Base-by-base conservation (phyloP, 116 monocot species). In the Thalassia testudinum region DNA sequence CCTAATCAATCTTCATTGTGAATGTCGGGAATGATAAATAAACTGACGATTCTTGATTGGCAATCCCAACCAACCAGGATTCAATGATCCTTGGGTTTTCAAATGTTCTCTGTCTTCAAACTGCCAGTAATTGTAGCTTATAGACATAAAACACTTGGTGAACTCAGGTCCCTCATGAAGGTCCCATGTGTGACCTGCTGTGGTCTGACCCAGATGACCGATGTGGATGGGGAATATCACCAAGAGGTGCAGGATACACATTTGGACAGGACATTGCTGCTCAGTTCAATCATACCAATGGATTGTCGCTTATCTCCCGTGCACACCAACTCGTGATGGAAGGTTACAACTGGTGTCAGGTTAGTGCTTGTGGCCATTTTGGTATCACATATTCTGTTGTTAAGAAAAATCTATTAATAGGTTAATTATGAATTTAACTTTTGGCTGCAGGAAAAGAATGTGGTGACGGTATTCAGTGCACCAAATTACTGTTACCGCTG, bases 311-410 rank as follows among this genome's bases (percentile, higher is more conserved):
- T 42, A 62, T 95, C 25, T 61, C 95, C n/a, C 67, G 95, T 26
- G 88, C 95, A 27, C 95, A 95, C 57, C 95, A 95, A 68, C 81
- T 95, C 48, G 95, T 95, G 23, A 95, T 95, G 95, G 95, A 95
- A 76, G 88, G 95, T 21, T 95, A 49, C 62, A 87, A 87, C 66
- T 95, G 87, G 93, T 83, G 81, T 48, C 93, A 95, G 92, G 92
- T 77, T 14, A 5, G 59, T 37, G 3, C 30, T 34, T 10, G 3
- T 34, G 10, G 30, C 10, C 10, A 10, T 10, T 34, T 10, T 34
- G 18, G 21, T 34, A 34, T 34, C 10, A 34, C 30, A 34, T 34
- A 10, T 34, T 10, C 3, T 5, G 10, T 34, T 34, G 6, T 34
- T 10, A 3, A 34, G 30, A 3, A 3, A 34, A 34, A 5, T 10